Percentiles rank a stretch among this genome's conserved stretches.
Conservation (phyloP, 176 grass and related monocot species). For the Musa schizocarpa region DNA sequence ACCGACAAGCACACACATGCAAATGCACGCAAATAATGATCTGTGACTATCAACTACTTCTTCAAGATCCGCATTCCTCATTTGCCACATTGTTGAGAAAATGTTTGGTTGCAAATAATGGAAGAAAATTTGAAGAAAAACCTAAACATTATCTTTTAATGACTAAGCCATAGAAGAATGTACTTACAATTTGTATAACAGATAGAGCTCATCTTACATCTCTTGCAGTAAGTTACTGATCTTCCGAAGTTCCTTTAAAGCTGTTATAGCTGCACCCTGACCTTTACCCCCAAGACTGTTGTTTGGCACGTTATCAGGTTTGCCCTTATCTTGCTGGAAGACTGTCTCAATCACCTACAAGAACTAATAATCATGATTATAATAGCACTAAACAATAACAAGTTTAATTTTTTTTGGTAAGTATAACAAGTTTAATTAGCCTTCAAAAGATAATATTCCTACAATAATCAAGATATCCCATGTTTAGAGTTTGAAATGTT, state of each 20-base stretch:
- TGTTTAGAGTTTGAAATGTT: too few species aligned
- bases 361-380: constrained; percentile 2
- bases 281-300: constrained; percentile 21
- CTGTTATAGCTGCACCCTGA: constrained; percentile 27
- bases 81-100: too few species aligned
- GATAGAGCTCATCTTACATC: constrained; percentile 11
- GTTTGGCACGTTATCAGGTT: constrained; percentile 13
- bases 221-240: constrained; percentile 45
- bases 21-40: too few species aligned
- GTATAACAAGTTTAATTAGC: not conserved
- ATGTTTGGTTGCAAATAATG: too few species aligned
- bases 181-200: not conserved
- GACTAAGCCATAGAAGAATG: not conserved
- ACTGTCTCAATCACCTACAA: constrained; percentile 47
- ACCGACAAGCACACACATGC: too few species aligned
- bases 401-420: too few species aligned
- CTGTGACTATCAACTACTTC: too few species aligned
- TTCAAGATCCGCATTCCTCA: too few species aligned
- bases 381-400: not conserved
- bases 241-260: constrained; percentile 57
- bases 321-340: constrained; percentile 29
- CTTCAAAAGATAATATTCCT: too few species aligned
- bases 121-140: not conserved
- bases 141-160: not conserved
- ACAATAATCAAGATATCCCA: too few species aligned